These are phyloP conservation scores for Cymbopogon flexuosus DNA, from an alignment of 202 grass and related monocot species.

Conservation along the genomic window DNA sequence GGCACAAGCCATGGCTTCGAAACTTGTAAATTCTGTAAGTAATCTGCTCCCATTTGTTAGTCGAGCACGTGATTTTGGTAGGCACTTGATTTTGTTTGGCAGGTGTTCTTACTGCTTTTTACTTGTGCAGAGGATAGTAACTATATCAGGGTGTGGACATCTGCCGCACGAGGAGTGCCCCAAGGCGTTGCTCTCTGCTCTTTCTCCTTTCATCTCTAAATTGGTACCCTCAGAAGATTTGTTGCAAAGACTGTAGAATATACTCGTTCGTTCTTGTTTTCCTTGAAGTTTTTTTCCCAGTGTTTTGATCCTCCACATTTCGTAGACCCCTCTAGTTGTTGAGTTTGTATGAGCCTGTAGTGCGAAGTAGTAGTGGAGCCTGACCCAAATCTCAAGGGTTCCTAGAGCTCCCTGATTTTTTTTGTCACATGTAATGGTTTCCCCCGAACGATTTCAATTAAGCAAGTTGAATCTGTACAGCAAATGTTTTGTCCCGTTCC, in stretches of 20 bases:
- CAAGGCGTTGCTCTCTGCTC: constrained; percentile 75
- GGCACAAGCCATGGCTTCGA: constrained; percentile 73
- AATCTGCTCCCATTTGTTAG: neutral
- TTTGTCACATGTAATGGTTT: constrained; percentile 42
- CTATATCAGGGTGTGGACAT: constrained; percentile 88
- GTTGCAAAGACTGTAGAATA: constrained; percentile 65
- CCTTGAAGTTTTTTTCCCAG: neutral
- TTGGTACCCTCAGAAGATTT: constrained; percentile 51
- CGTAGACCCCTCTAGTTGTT: constrained; percentile 34
- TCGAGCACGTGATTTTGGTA: neutral
- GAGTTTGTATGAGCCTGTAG: constrained; percentile 37
- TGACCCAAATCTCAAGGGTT: constrained; percentile 74
- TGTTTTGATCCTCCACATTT: constrained; percentile 17
- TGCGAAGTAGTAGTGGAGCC: constrained; percentile 57
- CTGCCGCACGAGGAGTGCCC: constrained; percentile 95
- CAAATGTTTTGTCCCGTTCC: constrained; percentile 34
- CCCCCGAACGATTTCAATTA: constrained; percentile 41
- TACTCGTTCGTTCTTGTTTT: neutral
- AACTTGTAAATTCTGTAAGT: constrained; percentile 87
- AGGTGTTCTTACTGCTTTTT: neutral
- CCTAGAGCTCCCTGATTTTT: constrained; percentile 78
- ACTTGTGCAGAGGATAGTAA: constrained; percentile 65
- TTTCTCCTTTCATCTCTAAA: constrained; percentile 83
- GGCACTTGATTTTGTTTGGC: neutral
- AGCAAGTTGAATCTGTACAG: constrained; percentile 83